Evolutionary conservation across 768 basidiomycete species (phyloP).

Genomic region (Tulasnella sp.): DNA sequence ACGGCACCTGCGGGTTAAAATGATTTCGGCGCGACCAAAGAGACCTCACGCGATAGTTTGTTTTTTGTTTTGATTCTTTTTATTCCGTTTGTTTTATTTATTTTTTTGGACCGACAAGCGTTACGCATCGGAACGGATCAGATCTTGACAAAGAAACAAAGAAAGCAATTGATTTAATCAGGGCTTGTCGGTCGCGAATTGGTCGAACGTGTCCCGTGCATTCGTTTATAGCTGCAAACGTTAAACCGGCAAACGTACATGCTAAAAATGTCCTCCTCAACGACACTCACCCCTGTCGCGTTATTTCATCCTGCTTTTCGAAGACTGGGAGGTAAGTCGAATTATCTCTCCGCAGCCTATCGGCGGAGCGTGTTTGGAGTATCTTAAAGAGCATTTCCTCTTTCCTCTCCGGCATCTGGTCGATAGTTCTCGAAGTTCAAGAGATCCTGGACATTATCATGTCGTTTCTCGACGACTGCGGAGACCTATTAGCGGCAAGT

Average conservation of each 20-base stretch:
- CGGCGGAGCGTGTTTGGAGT: background rate
- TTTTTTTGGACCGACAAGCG: too few relatives aligned
- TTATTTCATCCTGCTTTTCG: background rate
- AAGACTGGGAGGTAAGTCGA: background rate
- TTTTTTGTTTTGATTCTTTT: too few relatives aligned
- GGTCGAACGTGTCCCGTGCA: background rate
- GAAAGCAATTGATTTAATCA: background rate
- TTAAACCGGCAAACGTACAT: background rate
- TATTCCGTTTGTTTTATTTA: too few relatives aligned
- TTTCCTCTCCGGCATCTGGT: background rate
- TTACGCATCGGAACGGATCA: too few relatives aligned
- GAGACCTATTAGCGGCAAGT: background rate
- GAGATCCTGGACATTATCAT: background rate
- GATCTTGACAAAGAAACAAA: too few relatives aligned
- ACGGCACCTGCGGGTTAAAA: too few relatives aligned
- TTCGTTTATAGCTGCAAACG: background rate
- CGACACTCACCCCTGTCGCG: background rate
- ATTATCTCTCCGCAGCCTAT: background rate
- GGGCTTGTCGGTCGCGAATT: background rate
- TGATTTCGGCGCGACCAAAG: too few relatives aligned
- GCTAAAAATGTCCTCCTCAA: background rate
- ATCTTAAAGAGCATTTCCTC: background rate
- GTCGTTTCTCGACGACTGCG: background rate
- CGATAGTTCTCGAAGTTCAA: background rate
- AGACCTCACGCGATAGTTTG: too few relatives aligned